Evolutionary conservation across 345 rosid species (phyloP).

Genomic region (Eucalyptus virginea): DNA sequence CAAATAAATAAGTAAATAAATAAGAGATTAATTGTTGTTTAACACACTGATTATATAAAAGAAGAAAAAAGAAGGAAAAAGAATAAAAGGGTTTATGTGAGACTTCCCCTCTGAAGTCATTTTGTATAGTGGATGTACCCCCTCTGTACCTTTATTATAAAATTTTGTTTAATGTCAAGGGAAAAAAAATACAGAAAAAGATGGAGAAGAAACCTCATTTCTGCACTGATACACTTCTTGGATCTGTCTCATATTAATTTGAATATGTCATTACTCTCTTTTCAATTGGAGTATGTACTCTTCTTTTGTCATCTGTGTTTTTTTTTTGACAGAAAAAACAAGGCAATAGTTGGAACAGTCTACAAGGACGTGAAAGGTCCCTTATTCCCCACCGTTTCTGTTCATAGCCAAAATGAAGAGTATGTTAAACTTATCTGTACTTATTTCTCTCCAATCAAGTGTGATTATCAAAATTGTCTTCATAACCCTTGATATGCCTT

Average conservation of each 20-base stretch:
- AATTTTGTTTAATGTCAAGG: neutral
- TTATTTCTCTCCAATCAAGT: neutral
- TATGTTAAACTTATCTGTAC: constrained; percentile 26
- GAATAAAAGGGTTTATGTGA: neutral
- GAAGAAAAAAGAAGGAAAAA: neutral
- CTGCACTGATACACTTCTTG: neutral
- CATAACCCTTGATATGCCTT: neutral
- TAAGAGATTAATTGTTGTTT: neutral
- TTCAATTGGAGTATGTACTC: neutral
- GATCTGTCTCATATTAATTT: neutral
- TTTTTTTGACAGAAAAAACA: constrained; percentile 62
- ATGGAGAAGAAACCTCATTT: neutral
- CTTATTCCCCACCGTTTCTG: constrained; percentile 83
- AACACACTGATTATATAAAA: neutral
- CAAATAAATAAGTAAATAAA: neutral
- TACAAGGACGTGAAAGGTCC: constrained; percentile 59
- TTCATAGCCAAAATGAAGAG: constrained; percentile 97
- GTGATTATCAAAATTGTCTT: neutral
- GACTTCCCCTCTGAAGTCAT: neutral
- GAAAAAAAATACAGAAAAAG: neutral
- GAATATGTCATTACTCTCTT: neutral
- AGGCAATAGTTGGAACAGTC: constrained; percentile 52
- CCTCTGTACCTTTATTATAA: neutral
- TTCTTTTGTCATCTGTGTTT: neutral
- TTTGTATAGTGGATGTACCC: neutral